phyloP scores from a whole-genome alignment of 2,329 filamentous ascomycete species.

The Penicillium griseofulvum region DNA sequence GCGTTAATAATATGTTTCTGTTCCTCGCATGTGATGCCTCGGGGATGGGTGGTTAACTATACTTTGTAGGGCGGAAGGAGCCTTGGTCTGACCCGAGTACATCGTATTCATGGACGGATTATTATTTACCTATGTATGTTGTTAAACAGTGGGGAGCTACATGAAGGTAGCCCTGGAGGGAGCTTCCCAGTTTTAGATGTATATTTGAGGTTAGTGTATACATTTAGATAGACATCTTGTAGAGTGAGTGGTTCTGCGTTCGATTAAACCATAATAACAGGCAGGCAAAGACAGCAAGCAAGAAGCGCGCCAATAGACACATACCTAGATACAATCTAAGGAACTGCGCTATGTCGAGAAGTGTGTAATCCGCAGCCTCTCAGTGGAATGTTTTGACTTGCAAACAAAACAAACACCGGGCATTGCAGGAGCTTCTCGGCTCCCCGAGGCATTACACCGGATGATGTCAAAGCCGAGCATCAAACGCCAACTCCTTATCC shows the following conservation, averaged over 20 bases:
- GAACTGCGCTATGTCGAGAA: not conserved
- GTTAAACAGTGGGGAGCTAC: not conserved
- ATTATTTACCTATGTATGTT: not conserved
- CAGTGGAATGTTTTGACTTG: conserved; percentile 17
- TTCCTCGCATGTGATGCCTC: not conserved
- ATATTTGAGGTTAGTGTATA: not conserved
- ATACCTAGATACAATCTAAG: too few relatives aligned
- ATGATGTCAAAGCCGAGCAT: conserved; percentile 40
- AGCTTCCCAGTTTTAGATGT: too few relatives aligned
- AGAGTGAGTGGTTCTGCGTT: not conserved
- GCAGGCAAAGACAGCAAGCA: not conserved
- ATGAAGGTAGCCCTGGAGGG: not conserved
- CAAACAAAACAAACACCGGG: conserved; percentile 40
- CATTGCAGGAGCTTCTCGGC: conserved; percentile 21
- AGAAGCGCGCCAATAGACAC: too few relatives aligned
- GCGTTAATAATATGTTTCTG: conserved; percentile 2
- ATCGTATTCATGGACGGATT: not conserved
- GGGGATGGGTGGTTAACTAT: not conserved
- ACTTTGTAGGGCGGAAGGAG: too few relatives aligned
- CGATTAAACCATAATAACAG: not conserved
- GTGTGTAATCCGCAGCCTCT: conserved; percentile 15
- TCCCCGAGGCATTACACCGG: conserved; percentile 21
- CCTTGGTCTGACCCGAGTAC: not conserved
- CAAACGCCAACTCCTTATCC: conserved; percentile 11
- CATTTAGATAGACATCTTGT: not conserved